A percentile compares a stretch with the other conserved stretches of the same genome.
phyloP scores from a whole-genome alignment of 176 grass and related monocot species.

The Ampelocalamus luodianensis region DNA sequence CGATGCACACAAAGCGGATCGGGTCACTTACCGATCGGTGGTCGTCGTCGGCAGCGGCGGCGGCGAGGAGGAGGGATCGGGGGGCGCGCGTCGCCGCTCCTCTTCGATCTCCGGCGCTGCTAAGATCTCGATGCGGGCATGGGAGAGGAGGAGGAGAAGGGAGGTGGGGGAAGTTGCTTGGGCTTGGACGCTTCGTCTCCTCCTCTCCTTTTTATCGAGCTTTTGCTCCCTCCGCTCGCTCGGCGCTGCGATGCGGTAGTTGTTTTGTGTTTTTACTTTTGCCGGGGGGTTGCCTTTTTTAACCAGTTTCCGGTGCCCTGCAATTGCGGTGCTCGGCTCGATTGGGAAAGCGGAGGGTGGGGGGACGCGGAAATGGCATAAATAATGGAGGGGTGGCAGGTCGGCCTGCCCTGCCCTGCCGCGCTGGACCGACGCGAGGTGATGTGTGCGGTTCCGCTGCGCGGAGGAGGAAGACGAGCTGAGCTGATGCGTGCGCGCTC shows the following conservation, averaged over 20 bases:
- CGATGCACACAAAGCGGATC: slow-evolving; percentile 35
- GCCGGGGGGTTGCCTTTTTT: slow-evolving; percentile 43
- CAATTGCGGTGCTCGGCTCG: slow-evolving; percentile 54
- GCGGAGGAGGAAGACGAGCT: slow-evolving; percentile 13
- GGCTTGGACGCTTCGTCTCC: slow-evolving; percentile 58
- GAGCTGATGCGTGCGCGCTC: not conserved
- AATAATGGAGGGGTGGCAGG: slow-evolving; percentile 49
- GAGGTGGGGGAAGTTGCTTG: slow-evolving; percentile 49
- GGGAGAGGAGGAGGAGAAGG: slow-evolving; percentile 20
- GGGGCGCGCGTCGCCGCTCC: slow-evolving; percentile 45
- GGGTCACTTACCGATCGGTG: slow-evolving; percentile 50
- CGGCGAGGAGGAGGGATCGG: slow-evolving; percentile 44
- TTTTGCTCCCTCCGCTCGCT: slow-evolving; percentile 53
- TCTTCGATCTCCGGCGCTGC: slow-evolving; percentile 40
- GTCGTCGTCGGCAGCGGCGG: slow-evolving; percentile 17
- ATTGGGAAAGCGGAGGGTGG: slow-evolving; percentile 51
- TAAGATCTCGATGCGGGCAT: slow-evolving; percentile 64
- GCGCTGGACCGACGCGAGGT: slow-evolving; percentile 52
- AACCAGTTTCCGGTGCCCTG: slow-evolving; percentile 43
- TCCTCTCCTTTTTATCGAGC: slow-evolving; percentile 65
- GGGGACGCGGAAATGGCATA: slow-evolving; percentile 39
- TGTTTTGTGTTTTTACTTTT: slow-evolving; percentile 52
- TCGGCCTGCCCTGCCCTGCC: slow-evolving; percentile 40
- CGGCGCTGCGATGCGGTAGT: slow-evolving; percentile 50
- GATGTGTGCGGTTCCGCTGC: not conserved